These are phyloP conservation scores for Xylariaceae sp. DNA, from an alignment of 2,329 filamentous ascomycete genomes.

Conservation along the genomic window DNA sequence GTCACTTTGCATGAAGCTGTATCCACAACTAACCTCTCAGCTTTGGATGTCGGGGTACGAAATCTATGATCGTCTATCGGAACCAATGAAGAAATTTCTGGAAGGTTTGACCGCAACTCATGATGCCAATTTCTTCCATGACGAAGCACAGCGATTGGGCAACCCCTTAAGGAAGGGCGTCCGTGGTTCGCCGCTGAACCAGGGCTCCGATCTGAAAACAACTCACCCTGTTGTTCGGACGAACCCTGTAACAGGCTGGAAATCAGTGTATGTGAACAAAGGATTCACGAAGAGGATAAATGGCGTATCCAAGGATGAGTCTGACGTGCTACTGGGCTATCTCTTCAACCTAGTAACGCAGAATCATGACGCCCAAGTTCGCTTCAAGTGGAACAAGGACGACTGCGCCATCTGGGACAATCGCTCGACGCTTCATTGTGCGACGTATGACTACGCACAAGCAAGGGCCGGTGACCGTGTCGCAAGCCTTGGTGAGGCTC, in stretches of 20 bases:
- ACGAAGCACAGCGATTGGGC: conserved; percentile 43
- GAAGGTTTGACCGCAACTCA: conserved; percentile 46
- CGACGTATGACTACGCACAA: conserved; percentile 58
- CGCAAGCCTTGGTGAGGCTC: conserved; percentile 44
- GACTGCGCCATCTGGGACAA: conserved; percentile 66
- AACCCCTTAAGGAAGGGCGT: conserved; percentile 38
- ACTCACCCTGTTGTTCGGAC: conserved; percentile 53
- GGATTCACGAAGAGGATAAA: conserved; percentile 53
- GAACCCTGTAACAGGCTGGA: conserved; percentile 58
- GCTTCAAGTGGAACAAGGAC: conserved; percentile 49
- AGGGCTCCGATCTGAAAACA: conserved; percentile 46
- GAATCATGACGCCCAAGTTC: conserved; percentile 55
- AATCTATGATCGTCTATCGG: conserved; percentile 51
- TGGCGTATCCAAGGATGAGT: conserved; percentile 50
- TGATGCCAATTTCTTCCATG: conserved; percentile 45
- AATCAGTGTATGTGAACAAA: conserved; percentile 46
- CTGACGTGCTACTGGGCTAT: conserved; percentile 45
- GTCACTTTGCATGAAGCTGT: conserved; percentile 3
- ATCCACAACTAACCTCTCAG: conserved; percentile 1
- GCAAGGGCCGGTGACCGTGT: conserved; percentile 41
- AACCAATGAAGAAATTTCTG: conserved; percentile 40
- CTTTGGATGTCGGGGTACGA: conserved; percentile 49
- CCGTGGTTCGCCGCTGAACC: conserved; percentile 54
- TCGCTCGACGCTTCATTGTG: conserved; percentile 45
- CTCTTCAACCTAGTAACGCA: conserved; percentile 46